A percentile compares a stretch with the other conserved stretches of the same genome.
phyloP scores from a whole-genome alignment of 192 early-diverging fungal genomes.

The Gamsiella multidivaricata region DNA sequence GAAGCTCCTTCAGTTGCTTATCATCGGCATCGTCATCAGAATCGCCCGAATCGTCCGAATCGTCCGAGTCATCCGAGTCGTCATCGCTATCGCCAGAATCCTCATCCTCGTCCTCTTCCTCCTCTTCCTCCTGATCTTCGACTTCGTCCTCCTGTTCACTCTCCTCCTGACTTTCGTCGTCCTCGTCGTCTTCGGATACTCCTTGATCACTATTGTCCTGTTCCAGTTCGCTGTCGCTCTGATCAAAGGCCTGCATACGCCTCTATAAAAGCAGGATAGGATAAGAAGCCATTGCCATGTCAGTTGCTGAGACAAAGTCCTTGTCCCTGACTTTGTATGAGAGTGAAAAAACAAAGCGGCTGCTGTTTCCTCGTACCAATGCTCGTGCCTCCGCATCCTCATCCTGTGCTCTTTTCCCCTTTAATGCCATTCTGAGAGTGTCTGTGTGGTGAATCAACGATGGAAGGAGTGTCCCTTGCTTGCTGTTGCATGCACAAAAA shows the following conservation, averaged over 20 bases:
- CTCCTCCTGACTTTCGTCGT: conserved; percentile 2
- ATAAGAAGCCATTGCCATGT: background rate
- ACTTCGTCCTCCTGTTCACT: conserved; percentile 17
- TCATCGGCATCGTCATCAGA: conserved; percentile 57
- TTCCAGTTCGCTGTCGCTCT: conserved; percentile 48
- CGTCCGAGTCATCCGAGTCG: conserved; percentile 31
- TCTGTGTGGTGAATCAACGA: conserved; percentile 2
- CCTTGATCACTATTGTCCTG: conserved; percentile 21
- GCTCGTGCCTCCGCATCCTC: conserved; percentile 24
- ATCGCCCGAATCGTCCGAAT: conserved; percentile 49
- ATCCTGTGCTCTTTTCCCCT: conserved; percentile 9
- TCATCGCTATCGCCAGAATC: conserved; percentile 21
- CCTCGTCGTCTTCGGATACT: conserved; percentile 7
- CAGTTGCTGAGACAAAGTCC: background rate
- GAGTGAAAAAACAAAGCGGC: background rate
- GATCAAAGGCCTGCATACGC: conserved; percentile 46
- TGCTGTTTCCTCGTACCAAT: conserved; percentile 9
- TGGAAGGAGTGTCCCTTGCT: background rate
- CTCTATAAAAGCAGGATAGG: conserved; percentile 16
- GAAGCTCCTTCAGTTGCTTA: conserved; percentile 63
- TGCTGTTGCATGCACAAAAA: background rate
- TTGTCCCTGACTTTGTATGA: background rate
- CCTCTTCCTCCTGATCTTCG: conserved; percentile 16
- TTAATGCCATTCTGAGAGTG: conserved; percentile 27
- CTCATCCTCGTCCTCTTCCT: conserved; percentile 31